A percentile compares a stretch with the other conserved stretches of the same genome.
Conservation (phyloP, 2,329 filamentous ascomycete genomes). For the Fusarium concolor region DNA sequence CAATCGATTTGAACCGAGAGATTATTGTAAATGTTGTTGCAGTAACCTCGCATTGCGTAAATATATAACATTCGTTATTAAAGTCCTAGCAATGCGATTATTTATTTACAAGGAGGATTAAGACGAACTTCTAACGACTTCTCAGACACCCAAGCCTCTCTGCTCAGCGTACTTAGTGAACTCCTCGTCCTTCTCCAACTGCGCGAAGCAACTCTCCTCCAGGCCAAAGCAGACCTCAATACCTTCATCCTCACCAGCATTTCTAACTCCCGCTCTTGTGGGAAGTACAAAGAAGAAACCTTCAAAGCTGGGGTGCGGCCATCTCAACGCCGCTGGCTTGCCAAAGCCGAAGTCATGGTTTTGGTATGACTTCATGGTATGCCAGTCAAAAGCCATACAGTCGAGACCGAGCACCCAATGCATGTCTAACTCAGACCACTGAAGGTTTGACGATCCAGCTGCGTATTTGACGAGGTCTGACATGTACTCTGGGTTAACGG, state of each 20-base stretch:
- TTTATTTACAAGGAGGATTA: too few species aligned
- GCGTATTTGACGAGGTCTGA: slow-evolving; percentile 8
- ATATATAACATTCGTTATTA: too few species aligned
- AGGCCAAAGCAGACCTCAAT: slow-evolving; percentile 22
- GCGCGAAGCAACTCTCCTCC: slow-evolving; percentile 8
- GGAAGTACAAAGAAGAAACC: slow-evolving; percentile 22
- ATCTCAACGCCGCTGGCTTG: slow-evolving; percentile 5
- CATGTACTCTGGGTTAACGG: slow-evolving; percentile 7
- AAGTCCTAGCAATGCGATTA: too few species aligned
- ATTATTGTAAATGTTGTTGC: too few species aligned
- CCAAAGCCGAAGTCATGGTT: slow-evolving; percentile 29
- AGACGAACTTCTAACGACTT: too few species aligned
- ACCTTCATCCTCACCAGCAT: neutral
- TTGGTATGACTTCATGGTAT: slow-evolving; percentile 16
- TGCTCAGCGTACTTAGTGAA: slow-evolving; percentile 6
- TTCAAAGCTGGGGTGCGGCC: slow-evolving; percentile 17
- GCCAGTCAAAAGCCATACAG: slow-evolving; percentile 19
- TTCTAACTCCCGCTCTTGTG: neutral
- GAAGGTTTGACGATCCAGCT: neutral
- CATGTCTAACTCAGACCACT: slow-evolving; percentile 9
- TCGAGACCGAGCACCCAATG: slow-evolving; percentile 6
- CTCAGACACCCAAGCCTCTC: neutral
- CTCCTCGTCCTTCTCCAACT: slow-evolving; percentile 8
- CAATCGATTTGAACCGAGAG: too few species aligned
- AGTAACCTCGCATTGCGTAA: too few species aligned